Evolutionary conservation across 2,329 filamentous ascomycete genomes (phyloP).

Genomic region (Thelonectria rubi): DNA sequence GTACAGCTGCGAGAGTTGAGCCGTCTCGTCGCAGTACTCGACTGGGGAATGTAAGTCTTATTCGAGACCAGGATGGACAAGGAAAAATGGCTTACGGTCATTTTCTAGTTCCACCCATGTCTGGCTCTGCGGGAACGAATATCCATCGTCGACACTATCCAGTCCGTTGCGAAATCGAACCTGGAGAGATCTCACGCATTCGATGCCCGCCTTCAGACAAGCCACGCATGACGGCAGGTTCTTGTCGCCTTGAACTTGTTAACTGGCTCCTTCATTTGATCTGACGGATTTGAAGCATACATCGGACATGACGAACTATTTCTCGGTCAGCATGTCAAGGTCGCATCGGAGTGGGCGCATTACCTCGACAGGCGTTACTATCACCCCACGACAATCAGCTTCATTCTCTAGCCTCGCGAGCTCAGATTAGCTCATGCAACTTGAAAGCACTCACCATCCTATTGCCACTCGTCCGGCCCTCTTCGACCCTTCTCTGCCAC

Average conservation of each 20-base stretch:
- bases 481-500: slow-evolving; percentile 18
- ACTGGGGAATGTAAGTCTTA: slow-evolving; percentile 4
- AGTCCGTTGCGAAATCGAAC: slow-evolving; percentile 32
- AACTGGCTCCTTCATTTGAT: not conserved
- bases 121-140: slow-evolving; percentile 18
- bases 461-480: slow-evolving; percentile 27
- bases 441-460: slow-evolving; percentile 28
- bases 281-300: slow-evolving; percentile 1
- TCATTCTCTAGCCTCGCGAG: not conserved
- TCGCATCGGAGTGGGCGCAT: not conserved
- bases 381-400: slow-evolving; percentile 8
- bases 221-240: slow-evolving; percentile 26
- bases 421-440: too few relatives aligned
- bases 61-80: not conserved
- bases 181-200: slow-evolving; percentile 28
- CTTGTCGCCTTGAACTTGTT: slow-evolving; percentile 24
- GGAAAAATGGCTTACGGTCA: slow-evolving; percentile 6
- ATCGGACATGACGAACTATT: slow-evolving; percentile 26
- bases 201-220: slow-evolving; percentile 28
- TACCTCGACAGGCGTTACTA: slow-evolving; percentile 29
- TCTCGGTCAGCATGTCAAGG: slow-evolving; percentile 4
- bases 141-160: slow-evolving; percentile 16
- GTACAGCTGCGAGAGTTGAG: slow-evolving; percentile 21
- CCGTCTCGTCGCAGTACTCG: slow-evolving; percentile 25
- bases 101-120: slow-evolving; percentile 21